Evolutionary conservation across 352 stramenopile genomes (phyloP).

Genomic region (Globisporangium lucens): DNA sequence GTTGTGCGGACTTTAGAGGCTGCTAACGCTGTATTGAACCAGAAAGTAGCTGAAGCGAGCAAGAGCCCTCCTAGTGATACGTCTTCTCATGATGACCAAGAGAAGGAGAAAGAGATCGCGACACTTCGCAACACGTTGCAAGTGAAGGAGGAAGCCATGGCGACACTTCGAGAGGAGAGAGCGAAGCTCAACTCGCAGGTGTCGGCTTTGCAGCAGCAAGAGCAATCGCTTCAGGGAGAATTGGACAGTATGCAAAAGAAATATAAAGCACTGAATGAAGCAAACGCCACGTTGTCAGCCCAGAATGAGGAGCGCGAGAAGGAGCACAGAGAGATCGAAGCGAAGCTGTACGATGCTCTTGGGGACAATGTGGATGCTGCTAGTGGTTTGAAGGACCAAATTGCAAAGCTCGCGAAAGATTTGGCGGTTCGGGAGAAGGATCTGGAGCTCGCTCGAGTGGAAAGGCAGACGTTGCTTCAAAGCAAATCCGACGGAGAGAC

Average conservation of each 20-base stretch:
- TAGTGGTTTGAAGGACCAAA: neutral
- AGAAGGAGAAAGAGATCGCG: neutral
- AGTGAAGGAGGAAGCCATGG: neutral
- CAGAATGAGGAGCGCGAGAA: constrained; percentile 1
- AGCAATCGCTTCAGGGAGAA: constrained; percentile 1
- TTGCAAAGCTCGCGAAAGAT: neutral
- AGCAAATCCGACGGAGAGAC: neutral
- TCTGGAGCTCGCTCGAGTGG: neutral
- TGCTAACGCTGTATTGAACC: neutral
- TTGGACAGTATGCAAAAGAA: neutral
- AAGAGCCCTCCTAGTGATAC: neutral
- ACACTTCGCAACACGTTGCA: neutral
- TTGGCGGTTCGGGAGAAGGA: neutral
- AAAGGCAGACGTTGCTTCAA: neutral
- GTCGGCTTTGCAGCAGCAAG: neutral
- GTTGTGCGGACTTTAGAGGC: neutral
- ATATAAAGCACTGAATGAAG: neutral
- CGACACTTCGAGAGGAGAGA: neutral
- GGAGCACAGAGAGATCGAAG: neutral
- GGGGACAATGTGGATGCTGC: neutral
- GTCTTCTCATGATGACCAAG: neutral
- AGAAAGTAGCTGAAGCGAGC: neutral
- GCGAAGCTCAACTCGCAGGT: neutral
- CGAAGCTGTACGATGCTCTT: neutral
- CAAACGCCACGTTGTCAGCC: neutral